Evolutionary conservation across 2,329 filamentous ascomycete genomes (phyloP).

Genomic region (Fusarium chaquense): DNA sequence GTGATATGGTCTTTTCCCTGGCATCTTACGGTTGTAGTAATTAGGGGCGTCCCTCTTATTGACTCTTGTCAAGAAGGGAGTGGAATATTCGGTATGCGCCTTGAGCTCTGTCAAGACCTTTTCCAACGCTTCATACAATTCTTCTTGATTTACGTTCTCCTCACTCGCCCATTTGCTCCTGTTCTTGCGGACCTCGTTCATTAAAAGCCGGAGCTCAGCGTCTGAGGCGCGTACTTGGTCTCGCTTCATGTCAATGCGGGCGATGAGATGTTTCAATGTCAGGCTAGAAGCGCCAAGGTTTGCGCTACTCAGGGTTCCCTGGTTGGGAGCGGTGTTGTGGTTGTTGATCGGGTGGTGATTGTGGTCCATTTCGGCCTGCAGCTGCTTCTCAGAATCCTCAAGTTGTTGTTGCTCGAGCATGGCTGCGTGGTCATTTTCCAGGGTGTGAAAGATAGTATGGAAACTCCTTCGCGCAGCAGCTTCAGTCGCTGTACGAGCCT

Average conservation of each 20-base stretch:
- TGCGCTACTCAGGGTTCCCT: conserved; percentile 90
- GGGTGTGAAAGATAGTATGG: conserved; percentile 92
- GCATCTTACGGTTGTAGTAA: conserved; percentile 84
- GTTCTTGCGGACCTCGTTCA: conserved; percentile 98
- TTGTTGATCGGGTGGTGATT: conserved; percentile 65
- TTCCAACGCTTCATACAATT: conserved; percentile 95
- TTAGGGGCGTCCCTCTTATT: conserved; percentile 98
- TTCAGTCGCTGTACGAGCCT: conserved; percentile 90
- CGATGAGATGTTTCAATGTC: conserved; percentile 96
- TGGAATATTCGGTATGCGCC: conserved; percentile 96
- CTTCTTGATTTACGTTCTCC: conserved; percentile 96
- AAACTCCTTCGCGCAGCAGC: conserved; percentile 91
- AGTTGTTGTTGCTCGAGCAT: conserved; percentile 98
- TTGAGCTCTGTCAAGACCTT: conserved; percentile 98
- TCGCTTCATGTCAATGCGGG: conserved; percentile 92
- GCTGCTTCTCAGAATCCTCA: conserved; percentile 94
- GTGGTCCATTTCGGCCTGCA: conserved; percentile 93
- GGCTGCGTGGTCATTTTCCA: conserved; percentile 93
- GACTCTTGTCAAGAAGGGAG: conserved; percentile 92
- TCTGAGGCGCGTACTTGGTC: conserved; percentile 92
- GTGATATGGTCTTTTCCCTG: neutral
- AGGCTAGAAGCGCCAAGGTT: conserved; percentile 96
- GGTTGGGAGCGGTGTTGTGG: conserved; percentile 70
- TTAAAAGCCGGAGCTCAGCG: conserved; percentile 88
- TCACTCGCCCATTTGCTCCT: conserved; percentile 99